phyloP scores from a whole-genome alignment of 108 stramenopile species.

The Fragilaria radians region DNA sequence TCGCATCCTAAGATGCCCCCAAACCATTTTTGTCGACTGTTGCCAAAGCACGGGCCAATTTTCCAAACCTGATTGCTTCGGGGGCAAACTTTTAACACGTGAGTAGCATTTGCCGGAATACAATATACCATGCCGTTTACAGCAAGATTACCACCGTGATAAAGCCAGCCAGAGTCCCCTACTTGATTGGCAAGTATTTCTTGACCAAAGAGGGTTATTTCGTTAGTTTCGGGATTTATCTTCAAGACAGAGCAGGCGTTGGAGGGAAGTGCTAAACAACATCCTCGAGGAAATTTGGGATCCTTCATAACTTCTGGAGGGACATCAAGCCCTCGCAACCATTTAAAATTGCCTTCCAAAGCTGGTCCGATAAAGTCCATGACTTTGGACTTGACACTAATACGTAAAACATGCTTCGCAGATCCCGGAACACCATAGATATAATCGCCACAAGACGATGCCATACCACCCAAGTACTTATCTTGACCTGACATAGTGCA shows the following conservation, averaged over 20 bases:
- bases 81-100: constrained; percentile 53
- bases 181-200: constrained; percentile 16
- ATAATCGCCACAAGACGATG: constrained; percentile 56
- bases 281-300: constrained; percentile 37
- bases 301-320: constrained; percentile 26
- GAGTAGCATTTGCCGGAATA: constrained; percentile 53
- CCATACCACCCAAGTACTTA: constrained; percentile 67
- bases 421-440: constrained; percentile 71
- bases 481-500: constrained; percentile 35
- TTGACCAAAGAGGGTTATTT: constrained; percentile 42
- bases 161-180: constrained; percentile 47
- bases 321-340: constrained; percentile 57
- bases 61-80: constrained; percentile 27
- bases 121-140: constrained; percentile 50
- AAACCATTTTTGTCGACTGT: constrained; percentile 51
- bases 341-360: constrained; percentile 55
- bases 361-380: constrained; percentile 44
- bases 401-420: constrained; percentile 42
- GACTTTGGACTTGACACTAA: constrained; percentile 26
- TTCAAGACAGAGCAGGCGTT: constrained; percentile 50
- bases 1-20: constrained; percentile 46
- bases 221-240: constrained; percentile 41
- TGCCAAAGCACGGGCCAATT: constrained; percentile 37
- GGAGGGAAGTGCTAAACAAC: constrained; percentile 52
- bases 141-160: constrained; percentile 55